Evolutionary conservation across 2,329 filamentous ascomycete species (phyloP).

Genomic region (Cryphonectria radicalis): DNA sequence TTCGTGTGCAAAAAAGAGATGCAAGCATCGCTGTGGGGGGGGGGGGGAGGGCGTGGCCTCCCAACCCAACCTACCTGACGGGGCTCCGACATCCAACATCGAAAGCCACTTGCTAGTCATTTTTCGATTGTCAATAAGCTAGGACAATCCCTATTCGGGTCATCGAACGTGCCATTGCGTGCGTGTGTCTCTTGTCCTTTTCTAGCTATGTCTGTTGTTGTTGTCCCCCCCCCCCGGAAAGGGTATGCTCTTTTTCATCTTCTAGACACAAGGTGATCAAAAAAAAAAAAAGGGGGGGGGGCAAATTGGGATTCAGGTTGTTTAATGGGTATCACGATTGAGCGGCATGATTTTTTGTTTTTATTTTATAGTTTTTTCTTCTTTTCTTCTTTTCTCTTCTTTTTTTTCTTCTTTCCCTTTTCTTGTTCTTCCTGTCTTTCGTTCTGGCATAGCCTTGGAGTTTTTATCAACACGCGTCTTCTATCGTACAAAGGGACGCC

Average conservation of each 20-base stretch:
- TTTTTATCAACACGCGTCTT: neutral
- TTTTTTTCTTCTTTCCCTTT: neutral
- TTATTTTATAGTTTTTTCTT: neutral
- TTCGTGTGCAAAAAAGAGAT: neutral
- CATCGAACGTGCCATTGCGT: neutral
- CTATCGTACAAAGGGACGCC: neutral
- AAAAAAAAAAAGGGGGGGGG: no score
- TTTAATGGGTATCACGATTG: neutral
- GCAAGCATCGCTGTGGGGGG: neutral
- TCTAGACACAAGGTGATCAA: neutral
- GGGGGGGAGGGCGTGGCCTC: no score
- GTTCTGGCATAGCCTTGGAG: constrained; percentile 7
- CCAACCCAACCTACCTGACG: neutral
- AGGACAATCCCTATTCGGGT: neutral
- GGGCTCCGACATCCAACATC: neutral
- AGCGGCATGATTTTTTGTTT: neutral
- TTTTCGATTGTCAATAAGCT: neutral
- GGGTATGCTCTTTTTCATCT: neutral
- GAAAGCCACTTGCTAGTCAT: neutral
- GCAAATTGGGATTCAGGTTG: neutral
- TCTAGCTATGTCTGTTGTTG: neutral
- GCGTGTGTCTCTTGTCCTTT: neutral
- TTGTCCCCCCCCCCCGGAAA: neutral
- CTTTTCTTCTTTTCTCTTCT: neutral
- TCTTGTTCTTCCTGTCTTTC: neutral